Conservation (phyloP, 2,329 filamentous ascomycete species). For the Dactylellina drechsleri region DNA sequence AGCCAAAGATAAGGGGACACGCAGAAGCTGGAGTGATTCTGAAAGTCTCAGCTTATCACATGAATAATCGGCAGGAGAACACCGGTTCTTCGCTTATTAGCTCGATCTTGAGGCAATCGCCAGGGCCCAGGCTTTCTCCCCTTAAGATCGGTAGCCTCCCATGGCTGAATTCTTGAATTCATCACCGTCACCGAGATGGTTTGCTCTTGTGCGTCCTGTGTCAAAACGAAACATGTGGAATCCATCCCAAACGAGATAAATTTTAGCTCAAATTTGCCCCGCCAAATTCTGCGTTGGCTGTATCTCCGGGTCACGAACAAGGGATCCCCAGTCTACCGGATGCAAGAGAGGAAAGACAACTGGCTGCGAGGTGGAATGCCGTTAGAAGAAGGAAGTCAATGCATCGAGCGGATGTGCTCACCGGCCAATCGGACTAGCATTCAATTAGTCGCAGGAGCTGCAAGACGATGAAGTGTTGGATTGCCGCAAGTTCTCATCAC, state of each 20-base stretch:
- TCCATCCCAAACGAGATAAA: conserved; percentile 48
- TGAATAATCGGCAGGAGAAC: no score
- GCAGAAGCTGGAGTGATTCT: background rate
- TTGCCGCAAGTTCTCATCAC: background rate
- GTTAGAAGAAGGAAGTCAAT: conserved; percentile 1
- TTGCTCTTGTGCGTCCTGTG: conserved; percentile 24
- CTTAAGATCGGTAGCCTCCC: no score
- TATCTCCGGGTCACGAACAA: conserved; percentile 34
- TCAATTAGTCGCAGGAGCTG: background rate
- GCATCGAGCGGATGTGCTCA: background rate
- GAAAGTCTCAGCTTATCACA: background rate
- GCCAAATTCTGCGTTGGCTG: conserved; percentile 36
- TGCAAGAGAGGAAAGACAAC: conserved; percentile 44
- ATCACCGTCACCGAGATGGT: conserved; percentile 10
- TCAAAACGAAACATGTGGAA: conserved; percentile 6
- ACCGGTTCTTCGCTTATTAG: no score
- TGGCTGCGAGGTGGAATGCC: conserved; percentile 32
- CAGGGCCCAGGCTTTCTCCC: no score
- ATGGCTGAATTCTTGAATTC: no score
- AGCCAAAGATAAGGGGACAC: background rate
- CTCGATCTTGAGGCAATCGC: no score
- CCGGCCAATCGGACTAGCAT: conserved; percentile 16
- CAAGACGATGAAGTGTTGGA: background rate
- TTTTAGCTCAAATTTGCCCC: conserved; percentile 12
- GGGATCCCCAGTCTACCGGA: conserved; percentile 35